These are phyloP conservation scores for Epichloe elymi DNA, from an alignment of 2,329 filamentous ascomycete genomes.

Conservation along the genomic window DNA sequence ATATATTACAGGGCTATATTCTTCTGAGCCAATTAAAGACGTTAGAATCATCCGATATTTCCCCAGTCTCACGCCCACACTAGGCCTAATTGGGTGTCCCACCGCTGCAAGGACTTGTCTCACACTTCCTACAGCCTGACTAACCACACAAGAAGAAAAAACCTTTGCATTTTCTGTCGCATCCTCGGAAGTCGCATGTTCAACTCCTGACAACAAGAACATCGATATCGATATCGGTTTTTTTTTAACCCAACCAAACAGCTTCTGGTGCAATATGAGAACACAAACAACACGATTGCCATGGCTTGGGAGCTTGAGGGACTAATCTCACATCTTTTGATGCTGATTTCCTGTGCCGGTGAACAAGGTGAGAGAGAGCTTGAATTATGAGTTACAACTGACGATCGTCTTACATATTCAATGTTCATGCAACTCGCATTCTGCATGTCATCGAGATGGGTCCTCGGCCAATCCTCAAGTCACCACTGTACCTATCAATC, in stretches of 20 bases:
- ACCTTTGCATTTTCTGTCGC: background rate
- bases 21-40: no score
- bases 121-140: no score
- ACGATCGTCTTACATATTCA: background rate
- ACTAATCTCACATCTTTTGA: slow-evolving; percentile 23
- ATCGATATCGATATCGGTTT: background rate
- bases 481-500: background rate
- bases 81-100: no score
- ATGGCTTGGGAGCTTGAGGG: slow-evolving; percentile 28
- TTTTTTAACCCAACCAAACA: background rate
- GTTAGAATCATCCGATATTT: no score
- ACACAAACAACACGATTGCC: slow-evolving; percentile 5
- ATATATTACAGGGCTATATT: no score
- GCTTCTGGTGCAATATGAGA: slow-evolving; percentile 13
- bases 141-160: background rate
- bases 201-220: slow-evolving; percentile 5
- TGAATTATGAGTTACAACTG: background rate
- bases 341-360: slow-evolving; percentile 24
- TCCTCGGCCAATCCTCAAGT: background rate
- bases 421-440: background rate
- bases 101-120: no score
- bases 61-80: no score
- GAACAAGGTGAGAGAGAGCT: slow-evolving; percentile 21
- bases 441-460: background rate
- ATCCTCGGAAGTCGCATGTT: slow-evolving; percentile 7